Evolutionary conservation across 768 basidiomycete genomes (phyloP).

Genomic region (Suillus fuscotomentosus): DNA sequence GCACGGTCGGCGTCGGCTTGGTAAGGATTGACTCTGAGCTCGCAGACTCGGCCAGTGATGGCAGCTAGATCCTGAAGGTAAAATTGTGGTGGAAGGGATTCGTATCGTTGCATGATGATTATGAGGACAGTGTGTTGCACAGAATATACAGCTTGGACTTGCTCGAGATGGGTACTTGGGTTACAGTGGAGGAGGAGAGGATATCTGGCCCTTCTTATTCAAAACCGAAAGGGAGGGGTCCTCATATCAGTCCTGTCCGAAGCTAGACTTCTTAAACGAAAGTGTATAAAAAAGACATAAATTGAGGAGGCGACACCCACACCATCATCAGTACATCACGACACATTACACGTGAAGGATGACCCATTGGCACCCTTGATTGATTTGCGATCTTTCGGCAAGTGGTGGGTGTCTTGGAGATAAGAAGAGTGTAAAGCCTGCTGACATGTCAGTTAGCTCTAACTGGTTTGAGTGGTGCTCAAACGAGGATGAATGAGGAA

Average conservation of each 20-base stretch:
- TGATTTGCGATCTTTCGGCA: conserved; percentile 14
- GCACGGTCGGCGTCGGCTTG: conserved; percentile 33
- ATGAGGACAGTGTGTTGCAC: conserved; percentile 11
- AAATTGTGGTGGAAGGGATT: conserved; percentile 33
- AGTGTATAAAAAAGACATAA: conserved; percentile 24
- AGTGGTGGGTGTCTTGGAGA: conserved; percentile 12
- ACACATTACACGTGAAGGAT: conserved; percentile 29
- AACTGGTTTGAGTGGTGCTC: conserved; percentile 15
- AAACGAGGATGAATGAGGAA: conserved; percentile 15
- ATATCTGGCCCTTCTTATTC: conserved; percentile 29
- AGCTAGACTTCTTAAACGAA: conserved; percentile 19
- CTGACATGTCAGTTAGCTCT: conserved; percentile 16
- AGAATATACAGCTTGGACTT: conserved; percentile 24
- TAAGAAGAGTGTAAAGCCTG: conserved; percentile 20
- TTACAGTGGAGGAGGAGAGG: conserved; percentile 10
- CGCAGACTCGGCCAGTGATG: conserved; percentile 35
- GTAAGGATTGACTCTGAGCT: conserved; percentile 31
- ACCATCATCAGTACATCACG: conserved; percentile 29
- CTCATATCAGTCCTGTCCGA: conserved; percentile 21
- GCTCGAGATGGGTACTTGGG: conserved; percentile 19
- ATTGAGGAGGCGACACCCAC: conserved; percentile 23
- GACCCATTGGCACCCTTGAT: conserved; percentile 30
- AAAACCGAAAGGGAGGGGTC: conserved; percentile 16
- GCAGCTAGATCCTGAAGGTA: conserved; percentile 34
- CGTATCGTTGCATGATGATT: conserved; percentile 27